Evolutionary conservation across 2,329 filamentous ascomycete species (phyloP).

Genomic region (Ascomycota sp.): DNA sequence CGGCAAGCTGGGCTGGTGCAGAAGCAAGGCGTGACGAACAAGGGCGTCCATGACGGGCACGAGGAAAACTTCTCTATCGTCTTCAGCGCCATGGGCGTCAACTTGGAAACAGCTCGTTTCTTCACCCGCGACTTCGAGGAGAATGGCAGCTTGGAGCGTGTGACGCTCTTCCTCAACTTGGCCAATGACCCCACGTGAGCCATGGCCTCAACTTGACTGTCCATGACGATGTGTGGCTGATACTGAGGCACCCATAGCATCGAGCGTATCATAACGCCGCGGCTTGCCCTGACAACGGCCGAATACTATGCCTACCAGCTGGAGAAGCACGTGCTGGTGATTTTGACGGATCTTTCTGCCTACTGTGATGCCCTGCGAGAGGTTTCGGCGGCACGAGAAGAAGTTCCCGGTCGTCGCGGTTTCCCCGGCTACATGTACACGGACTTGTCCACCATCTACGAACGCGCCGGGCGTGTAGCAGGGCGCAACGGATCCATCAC

Average conservation of each 20-base stretch:
- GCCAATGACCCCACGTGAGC: constrained; percentile 94
- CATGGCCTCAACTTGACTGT: too few species aligned
- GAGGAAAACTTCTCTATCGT: constrained; percentile 99
- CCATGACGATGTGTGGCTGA: too few species aligned
- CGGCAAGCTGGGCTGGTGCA: constrained; percentile 87
- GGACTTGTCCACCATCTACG: constrained; percentile 98
- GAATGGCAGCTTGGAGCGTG: constrained; percentile 95
- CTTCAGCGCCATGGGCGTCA: constrained; percentile 99
- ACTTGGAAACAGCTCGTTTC: constrained; percentile 96
- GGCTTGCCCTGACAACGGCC: constrained; percentile 90
- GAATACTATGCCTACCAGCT: constrained; percentile 99
- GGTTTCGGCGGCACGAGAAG: constrained; percentile 91
- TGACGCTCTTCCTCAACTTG: constrained; percentile 95
- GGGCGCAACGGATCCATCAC: constrained; percentile 97
- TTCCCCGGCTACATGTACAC: constrained; percentile 99
- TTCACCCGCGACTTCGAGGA: constrained; percentile 98
- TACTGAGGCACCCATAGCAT: constrained; percentile 36
- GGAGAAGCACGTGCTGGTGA: constrained; percentile 98
- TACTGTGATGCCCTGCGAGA: constrained; percentile 99
- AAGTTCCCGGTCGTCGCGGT: constrained; percentile 96
- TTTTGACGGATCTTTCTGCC: constrained; percentile 90
- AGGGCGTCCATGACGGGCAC: constrained; percentile 89
- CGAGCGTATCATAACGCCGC: constrained; percentile 98
- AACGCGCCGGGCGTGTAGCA: constrained; percentile 91
- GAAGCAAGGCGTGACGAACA: constrained; percentile 57